Percentiles rank a stretch among this genome's conserved stretches.
Evolutionary conservation across 2,329 filamentous ascomycete species (phyloP).

Genomic region (Huntiella moniliformis): DNA sequence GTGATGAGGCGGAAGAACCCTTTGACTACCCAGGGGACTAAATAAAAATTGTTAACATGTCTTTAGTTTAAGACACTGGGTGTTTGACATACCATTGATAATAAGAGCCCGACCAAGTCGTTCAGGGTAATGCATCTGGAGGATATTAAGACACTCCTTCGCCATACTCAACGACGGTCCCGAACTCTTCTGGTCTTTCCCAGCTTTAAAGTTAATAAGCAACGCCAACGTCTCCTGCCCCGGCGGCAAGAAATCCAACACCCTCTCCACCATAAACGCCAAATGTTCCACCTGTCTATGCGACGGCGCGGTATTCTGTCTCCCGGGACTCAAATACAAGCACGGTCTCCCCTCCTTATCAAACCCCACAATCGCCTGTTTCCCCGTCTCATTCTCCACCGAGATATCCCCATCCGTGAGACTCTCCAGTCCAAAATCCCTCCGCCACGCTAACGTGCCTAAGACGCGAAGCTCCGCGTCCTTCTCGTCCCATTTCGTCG

Average conservation of each 20-base stretch:
- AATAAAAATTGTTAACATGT: conserved; percentile 2
- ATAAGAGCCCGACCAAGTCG: conserved; percentile 74
- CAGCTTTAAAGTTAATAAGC: conserved; percentile 79
- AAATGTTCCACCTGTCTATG: conserved; percentile 83
- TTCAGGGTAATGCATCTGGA: conserved; percentile 94
- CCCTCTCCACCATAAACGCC: conserved; percentile 86
- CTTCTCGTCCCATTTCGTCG: conserved; percentile 70
- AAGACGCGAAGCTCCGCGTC: conserved; percentile 65
- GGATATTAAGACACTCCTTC: conserved; percentile 68
- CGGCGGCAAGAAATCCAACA: conserved; percentile 70
- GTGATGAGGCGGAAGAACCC: conserved; percentile 94
- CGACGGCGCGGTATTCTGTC: conserved; percentile 78
- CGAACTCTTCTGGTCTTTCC: conserved; percentile 53
- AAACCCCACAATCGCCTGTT: conserved; percentile 77
- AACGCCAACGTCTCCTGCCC: conserved; percentile 74
- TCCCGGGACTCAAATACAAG: conserved; percentile 72
- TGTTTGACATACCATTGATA: conserved; percentile 48
- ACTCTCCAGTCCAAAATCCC: conserved; percentile 69
- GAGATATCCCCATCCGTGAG: conserved; percentile 76
- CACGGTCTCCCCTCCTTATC: conserved; percentile 75
- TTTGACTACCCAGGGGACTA: conserved; percentile 77
- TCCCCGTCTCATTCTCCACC: conserved; percentile 88
- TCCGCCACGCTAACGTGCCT: conserved; percentile 67
- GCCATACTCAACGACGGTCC: conserved; percentile 56
- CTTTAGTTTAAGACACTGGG: too few species aligned